Evolutionary conservation across 2,329 filamentous ascomycete species (phyloP), one percentile per base, ranked within the genome.

Genomic region (Colletotrichum melonis): DNA sequence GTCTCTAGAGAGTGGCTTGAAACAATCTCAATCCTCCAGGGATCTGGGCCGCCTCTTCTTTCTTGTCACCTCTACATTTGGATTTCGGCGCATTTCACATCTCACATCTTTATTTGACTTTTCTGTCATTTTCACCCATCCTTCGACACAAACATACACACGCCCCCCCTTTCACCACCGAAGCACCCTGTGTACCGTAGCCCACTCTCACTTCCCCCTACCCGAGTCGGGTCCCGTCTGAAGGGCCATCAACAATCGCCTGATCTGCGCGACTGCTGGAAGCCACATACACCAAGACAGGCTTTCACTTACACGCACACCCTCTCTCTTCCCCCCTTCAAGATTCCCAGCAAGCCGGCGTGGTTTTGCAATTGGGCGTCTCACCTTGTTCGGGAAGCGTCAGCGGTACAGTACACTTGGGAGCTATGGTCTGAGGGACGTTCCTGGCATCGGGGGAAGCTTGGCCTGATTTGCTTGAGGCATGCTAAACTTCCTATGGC

Each of bases 21-120:
- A 72, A 72, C 64, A 72, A 52, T 62, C 19, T 12, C 49, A 22
- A 22, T 14, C 28, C n/a, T 16, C 32, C 65, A 42, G 42, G 59
- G 66, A 63, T 55, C 59, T 59, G 70, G 70, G 69, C 42, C 59
- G 63, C 32, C 67, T 49, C 32, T 35, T 63, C 35, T 54, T 58
- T 24, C 6, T 55, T 63, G 56, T 49, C 30, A 14, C 38, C 28
- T 62, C 19, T 32, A 28, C 38, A 58, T 56, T 46, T 63, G 38
- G 52, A 60, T 58, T 52, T 55, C 55, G 59, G 66, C 30, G 55
- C 54, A 46, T 69, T 56, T 49, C 49, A 57, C 28, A 67, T 62
- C 35, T 35, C 28, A 38, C 63, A 46, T 64, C 49, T 12, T 49
- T 28, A 12, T 60, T 62, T 55, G 28, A 24, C 42, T 60, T 67